Evolutionary conservation across 352 stramenopile genomes (phyloP).

Genomic region (Phytopythium mirpurense): DNA sequence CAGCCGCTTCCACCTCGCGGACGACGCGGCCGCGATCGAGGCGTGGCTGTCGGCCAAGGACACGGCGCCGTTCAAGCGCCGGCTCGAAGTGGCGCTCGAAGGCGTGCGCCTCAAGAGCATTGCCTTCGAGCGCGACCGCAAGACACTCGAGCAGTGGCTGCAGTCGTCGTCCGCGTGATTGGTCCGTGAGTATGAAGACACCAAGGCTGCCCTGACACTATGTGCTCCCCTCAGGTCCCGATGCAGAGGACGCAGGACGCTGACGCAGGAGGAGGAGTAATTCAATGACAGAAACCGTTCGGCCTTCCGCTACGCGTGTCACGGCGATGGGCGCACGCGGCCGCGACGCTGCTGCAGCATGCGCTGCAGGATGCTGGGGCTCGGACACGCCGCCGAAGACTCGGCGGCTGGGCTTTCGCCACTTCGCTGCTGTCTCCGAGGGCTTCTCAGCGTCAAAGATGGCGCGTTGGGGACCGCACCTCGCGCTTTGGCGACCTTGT

Average conservation of each 20-base stretch:
- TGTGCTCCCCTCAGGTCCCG: no score
- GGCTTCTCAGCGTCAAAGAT: neutral
- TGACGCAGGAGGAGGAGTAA: no score
- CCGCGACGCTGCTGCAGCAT: constrained; percentile 56
- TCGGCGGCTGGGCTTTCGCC: neutral
- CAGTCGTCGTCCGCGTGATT: constrained; percentile 9
- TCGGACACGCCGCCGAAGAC: constrained; percentile 2
- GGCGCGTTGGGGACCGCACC: neutral
- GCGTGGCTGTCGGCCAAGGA: constrained; percentile 54
- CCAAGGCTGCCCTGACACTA: no score
- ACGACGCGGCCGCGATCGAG: constrained; percentile 45
- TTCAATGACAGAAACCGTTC: neutral
- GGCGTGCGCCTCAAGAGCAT: constrained; percentile 49
- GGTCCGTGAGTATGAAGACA: neutral
- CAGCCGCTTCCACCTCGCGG: constrained; percentile 37
- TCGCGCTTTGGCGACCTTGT: neutral
- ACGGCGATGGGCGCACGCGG: constrained; percentile 25
- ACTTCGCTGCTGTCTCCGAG: constrained; percentile 4
- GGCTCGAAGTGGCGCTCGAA: constrained; percentile 54
- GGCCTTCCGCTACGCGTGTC: constrained; percentile 5
- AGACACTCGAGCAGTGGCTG: constrained; percentile 53
- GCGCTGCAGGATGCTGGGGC: constrained; percentile 48
- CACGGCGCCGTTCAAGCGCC: constrained; percentile 44
- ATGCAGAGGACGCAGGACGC: no score
- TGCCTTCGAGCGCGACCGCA: constrained; percentile 41